Evolutionary conservation across 116 monocot genomes (phyloP), one percentile per base, ranked within the genome.

Genomic region (Zostera marina): DNA sequence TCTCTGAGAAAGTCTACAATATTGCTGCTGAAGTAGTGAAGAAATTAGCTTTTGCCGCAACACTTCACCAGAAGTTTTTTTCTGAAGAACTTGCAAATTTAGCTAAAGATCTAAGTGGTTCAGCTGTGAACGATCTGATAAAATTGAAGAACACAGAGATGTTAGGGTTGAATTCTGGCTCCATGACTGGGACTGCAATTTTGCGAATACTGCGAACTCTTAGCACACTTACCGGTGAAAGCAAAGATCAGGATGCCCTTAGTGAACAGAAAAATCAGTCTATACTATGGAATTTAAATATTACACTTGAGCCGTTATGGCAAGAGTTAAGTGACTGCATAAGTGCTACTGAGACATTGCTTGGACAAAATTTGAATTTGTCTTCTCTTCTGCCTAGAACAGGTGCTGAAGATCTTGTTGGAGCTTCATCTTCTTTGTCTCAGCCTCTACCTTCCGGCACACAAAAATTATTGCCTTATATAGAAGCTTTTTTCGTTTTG

Each of bases 401-500:
- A 13, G 52, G 53, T 60, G 52, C 44, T 0, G 53, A 57, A 59
- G 68, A 77, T 13, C 23, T 55, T 56, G 11, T 66, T 25, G 62
- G 54, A 40, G 62, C 48, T 16, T 20, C 62, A 23, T 72, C 71
- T 47, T 52, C 77, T 17, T 16, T 24, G 25, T 63, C 63, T 66
- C 42, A 63, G 16, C 83, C 98, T 21, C 81, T 99, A 51, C 91
- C 98, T 54, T 78, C 79, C 1, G 91, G 98, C 65, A 79, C 87
- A 2, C 98, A 99, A 55, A 90, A 86, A 48, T 87, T 99, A 13
- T 68, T 99, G 25, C 98, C 98, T 9, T 99, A 99, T 63, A 99
- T 99, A 26, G 98, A 99, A 43, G 86, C 98, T 49, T 99, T 99
- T 69, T 99, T 99, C 66, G 91, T 99, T 40, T 78, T 81, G 8